These are phyloP conservation scores for Ocimum tenuiflorum DNA, from an alignment of 257 asterid genomes.

Conservation along the genomic window DNA sequence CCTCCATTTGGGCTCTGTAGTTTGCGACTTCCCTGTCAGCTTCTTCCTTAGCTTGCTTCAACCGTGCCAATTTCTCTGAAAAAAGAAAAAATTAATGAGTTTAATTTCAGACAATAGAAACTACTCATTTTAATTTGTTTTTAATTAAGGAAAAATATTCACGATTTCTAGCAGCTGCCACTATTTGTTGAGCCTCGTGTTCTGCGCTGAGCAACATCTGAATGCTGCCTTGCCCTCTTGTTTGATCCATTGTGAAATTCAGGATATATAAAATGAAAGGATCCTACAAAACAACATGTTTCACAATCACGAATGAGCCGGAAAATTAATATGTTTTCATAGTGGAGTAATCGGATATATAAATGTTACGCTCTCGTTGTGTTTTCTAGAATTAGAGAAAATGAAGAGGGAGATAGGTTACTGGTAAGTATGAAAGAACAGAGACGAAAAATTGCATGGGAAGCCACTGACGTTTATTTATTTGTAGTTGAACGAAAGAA, in stretches of 20 bases:
- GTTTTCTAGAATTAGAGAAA: too few species aligned
- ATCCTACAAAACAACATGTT: neutral
- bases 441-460: too few species aligned
- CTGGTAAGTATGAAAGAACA: too few species aligned
- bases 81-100: neutral
- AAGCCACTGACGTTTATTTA: too few species aligned
- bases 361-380: too few species aligned
- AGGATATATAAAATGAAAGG: neutral
- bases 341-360: too few species aligned
- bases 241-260: constrained; percentile 45
- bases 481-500: too few species aligned
- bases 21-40: constrained; percentile 77
- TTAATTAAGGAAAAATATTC: neutral
- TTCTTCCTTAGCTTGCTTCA: constrained; percentile 81
- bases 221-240: constrained; percentile 84
- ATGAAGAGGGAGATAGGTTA: too few species aligned
- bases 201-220: constrained; percentile 89
- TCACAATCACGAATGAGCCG: too few species aligned
- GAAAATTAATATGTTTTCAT: too few species aligned
- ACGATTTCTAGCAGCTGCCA: constrained; percentile 76
- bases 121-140: too few species aligned
- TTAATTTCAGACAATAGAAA: neutral
- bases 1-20: too few species aligned
- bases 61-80: constrained; percentile 57
- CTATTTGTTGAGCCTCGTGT: constrained; percentile 87